Conservation (phyloP, 2,329 filamentous ascomycete species). For the Triangularia setosa region DNA sequence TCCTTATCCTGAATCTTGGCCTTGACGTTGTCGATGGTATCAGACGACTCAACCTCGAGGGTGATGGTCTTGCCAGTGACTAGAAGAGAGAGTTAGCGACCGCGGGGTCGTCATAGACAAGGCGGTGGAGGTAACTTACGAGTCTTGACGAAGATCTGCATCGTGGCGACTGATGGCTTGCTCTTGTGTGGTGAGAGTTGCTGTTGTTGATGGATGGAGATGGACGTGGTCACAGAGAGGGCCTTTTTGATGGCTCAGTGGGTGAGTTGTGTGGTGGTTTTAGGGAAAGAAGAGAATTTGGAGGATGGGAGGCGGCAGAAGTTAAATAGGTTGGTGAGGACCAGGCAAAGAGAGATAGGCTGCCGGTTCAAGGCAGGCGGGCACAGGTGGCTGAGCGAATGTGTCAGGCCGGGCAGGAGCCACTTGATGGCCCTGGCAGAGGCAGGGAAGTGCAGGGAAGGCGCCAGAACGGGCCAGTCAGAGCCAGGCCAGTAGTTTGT, state of each 20-base stretch:
- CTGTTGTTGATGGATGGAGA: constrained; percentile 3
- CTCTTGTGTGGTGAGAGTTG: not conserved
- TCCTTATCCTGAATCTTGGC: constrained; percentile 90
- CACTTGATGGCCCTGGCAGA: constrained; percentile 12
- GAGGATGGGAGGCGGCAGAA: constrained; percentile 22
- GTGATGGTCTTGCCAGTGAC: constrained; percentile 89
- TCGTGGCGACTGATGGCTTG: constrained; percentile 38
- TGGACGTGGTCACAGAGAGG: constrained; percentile 1
- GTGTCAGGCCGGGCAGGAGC: constrained; percentile 24
- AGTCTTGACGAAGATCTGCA: constrained; percentile 99
- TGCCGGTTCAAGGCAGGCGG: constrained; percentile 23
- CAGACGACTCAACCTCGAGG: constrained; percentile 70
- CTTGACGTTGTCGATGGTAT: constrained; percentile 86
- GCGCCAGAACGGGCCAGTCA: constrained; percentile 26
- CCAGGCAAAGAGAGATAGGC: constrained; percentile 23
- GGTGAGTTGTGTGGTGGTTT: constrained; percentile 15
- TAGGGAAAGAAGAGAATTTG: constrained; percentile 25
- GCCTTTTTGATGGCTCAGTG: constrained; percentile 12
- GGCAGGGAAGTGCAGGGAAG: constrained; percentile 25
- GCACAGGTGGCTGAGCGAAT: constrained; percentile 26
- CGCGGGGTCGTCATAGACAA: constrained; percentile 33
- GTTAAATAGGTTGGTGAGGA: constrained; percentile 26
- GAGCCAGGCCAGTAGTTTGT: constrained; percentile 17
- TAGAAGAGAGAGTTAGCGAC: constrained; percentile 26
- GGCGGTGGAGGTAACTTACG: constrained; percentile 54